phyloP scores from a whole-genome alignment of 2,329 filamentous ascomycete genomes.

The Nemania sp. region DNA sequence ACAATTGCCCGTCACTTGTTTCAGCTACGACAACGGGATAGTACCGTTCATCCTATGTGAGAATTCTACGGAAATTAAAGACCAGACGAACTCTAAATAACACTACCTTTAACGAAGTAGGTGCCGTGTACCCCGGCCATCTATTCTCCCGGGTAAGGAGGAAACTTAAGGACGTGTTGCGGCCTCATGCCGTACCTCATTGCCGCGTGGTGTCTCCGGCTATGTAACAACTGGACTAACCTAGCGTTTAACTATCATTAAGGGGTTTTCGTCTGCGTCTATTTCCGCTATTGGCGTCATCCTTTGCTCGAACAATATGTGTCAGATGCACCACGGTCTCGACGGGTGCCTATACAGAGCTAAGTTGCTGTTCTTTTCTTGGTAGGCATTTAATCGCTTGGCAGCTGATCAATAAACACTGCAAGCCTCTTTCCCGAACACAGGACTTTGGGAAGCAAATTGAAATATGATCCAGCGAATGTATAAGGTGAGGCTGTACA shows the following conservation, averaged over 20 bases:
- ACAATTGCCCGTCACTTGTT: background rate
- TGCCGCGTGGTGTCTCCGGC: constrained; percentile 2
- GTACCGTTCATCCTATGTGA: too few species aligned
- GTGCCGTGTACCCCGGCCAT: too few species aligned
- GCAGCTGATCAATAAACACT: constrained; percentile 45
- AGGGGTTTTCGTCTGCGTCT: background rate
- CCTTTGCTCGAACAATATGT: constrained; percentile 44
- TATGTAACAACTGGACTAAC: background rate
- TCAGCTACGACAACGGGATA: too few species aligned
- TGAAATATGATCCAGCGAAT: background rate
- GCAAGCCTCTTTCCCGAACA: constrained; percentile 46
- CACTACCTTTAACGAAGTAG: too few species aligned
- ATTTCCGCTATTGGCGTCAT: constrained; percentile 26
- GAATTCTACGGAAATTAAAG: too few species aligned
- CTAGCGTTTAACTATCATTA: background rate
- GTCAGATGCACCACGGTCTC: too few species aligned
- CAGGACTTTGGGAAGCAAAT: constrained; percentile 59
- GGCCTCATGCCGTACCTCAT: background rate
- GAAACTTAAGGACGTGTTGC: background rate
- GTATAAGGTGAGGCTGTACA: too few species aligned
- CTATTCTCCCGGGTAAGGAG: background rate
- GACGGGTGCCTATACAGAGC: too few species aligned
- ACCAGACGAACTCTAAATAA: too few species aligned
- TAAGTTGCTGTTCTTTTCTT: constrained; percentile 56
- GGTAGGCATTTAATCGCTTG: constrained; percentile 57